Evolutionary conservation across 441 rosid species (phyloP), one percentile per base, ranked within the genome.

Genomic region (Breynia disticha): DNA sequence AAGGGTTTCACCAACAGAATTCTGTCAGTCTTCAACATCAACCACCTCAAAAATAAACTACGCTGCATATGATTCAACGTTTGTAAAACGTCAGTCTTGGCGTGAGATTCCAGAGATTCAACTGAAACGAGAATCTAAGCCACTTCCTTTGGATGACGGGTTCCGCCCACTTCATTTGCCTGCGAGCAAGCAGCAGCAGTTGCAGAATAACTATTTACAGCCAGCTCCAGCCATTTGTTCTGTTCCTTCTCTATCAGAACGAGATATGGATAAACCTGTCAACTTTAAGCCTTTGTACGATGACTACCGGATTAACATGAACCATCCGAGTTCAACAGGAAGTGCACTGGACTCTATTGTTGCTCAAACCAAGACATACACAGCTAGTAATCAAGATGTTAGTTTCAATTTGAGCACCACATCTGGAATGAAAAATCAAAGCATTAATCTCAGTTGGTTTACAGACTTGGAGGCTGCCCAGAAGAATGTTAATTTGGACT

Each of bases 21-120:
- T 74, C n/a, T n/a, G 78, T 46, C 72, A 54, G 56, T 59, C 84
- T 20, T 45, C 77, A 60, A 54, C 55, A 9, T 53, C 76, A 17
- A 46, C 59, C 10, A 72, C 54, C 53, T 63, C 76, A 7, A 69
- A 72, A 52, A 62, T 62, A 20, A 72, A 61, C 59, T 70, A 74
- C 45, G 22, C 63, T n/a, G 64, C 73, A 19, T 72, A 75, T 53
- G 78, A 67, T 57, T 72, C 86, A 22, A 60, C 69, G 16, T 62
- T 71, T 52, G 63, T 69, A 16, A 0, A 61, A 14, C 77, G 42
- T 39, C 76, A 67, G 49, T 15, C 76, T 13, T 83, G 90, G 95
- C 49, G 54, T 45, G 80, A 79, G 56, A 66, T 70, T 70, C 66
- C 87, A 20, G 72, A 76, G 41, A 18, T 65, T 54, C 78, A 67